Conservation (phyloP, 768 basidiomycete species). For the Dentipellis fragilis region DNA sequence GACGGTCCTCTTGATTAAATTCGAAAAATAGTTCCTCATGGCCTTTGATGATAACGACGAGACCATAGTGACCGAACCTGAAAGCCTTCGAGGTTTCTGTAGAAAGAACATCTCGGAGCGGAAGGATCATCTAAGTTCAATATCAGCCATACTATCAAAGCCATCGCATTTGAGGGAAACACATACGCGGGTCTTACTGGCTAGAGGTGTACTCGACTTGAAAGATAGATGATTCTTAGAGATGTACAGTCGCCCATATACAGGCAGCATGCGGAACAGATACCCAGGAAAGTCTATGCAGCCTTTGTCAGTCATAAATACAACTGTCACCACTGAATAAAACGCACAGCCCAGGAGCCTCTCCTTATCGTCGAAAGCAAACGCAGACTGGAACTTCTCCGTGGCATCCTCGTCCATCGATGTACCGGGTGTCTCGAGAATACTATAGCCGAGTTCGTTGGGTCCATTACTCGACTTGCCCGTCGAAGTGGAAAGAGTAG, state of each 20-base stretch:
- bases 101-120: conserved; percentile 80
- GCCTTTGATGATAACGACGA: conserved; percentile 85
- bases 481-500: conserved; percentile 20
- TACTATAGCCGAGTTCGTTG: conserved; percentile 41
- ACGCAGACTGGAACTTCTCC: conserved; percentile 71
- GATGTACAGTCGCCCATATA: conserved; percentile 80
- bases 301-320: conserved; percentile 5
- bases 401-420: conserved; percentile 49
- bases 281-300: conserved; percentile 80
- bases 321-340: not conserved
- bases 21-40: conserved; percentile 98
- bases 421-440: conserved; percentile 66
- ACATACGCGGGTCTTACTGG: conserved; percentile 72
- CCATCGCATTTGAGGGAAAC: conserved; percentile 1
- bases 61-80: conserved; percentile 82
- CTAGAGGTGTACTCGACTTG: conserved; percentile 75
- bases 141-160: not conserved
- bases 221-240: conserved; percentile 94
- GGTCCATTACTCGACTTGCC: conserved; percentile 15
- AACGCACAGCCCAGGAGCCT: conserved; percentile 76
- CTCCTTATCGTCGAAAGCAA: conserved; percentile 88
- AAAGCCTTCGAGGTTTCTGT: conserved; percentile 80
- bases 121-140: conserved; percentile 77
- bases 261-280: conserved; percentile 80
- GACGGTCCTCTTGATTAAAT: conserved; percentile 72